These are phyloP conservation scores for Fraxinus xanthoxyloides DNA, from an alignment of 305 asterid genomes.

Conservation along the genomic window DNA sequence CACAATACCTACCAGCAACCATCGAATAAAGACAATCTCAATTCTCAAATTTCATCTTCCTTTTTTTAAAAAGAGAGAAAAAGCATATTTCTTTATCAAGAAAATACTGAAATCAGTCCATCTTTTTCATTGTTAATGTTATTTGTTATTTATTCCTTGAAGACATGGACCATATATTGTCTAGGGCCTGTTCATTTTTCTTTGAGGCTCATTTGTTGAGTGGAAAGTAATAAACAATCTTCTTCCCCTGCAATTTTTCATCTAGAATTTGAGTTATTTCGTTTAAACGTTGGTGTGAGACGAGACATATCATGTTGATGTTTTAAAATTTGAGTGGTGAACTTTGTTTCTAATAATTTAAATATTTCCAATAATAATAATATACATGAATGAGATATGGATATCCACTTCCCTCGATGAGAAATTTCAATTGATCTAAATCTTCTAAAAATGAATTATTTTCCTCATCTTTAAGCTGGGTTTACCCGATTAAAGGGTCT, in stretches of 20 bases:
- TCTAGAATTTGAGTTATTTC: not conserved
- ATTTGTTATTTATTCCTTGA: not conserved
- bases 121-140: no score
- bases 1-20: not conserved
- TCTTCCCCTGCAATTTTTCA: no score
- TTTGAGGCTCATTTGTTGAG: not conserved
- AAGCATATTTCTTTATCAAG: no score
- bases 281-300: not conserved
- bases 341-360: not conserved
- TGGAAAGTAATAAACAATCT: no score
- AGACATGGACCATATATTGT: not conserved
- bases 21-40: conserved; percentile 14
- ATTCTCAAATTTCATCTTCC: conserved; percentile 14
- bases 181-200: not conserved
- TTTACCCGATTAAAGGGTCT: no score
- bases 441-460: no score
- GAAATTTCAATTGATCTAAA: no score
- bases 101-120: not conserved
- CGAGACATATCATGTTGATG: not conserved
- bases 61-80: not conserved
- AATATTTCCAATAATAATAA: no score
- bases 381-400: no score
- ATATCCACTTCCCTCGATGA: no score
- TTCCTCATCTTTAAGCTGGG: no score
- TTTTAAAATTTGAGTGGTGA: not conserved